These are phyloP conservation scores for Deinandra increscens DNA, from an alignment of 129 eudicot species.

Conservation along the genomic window DNA sequence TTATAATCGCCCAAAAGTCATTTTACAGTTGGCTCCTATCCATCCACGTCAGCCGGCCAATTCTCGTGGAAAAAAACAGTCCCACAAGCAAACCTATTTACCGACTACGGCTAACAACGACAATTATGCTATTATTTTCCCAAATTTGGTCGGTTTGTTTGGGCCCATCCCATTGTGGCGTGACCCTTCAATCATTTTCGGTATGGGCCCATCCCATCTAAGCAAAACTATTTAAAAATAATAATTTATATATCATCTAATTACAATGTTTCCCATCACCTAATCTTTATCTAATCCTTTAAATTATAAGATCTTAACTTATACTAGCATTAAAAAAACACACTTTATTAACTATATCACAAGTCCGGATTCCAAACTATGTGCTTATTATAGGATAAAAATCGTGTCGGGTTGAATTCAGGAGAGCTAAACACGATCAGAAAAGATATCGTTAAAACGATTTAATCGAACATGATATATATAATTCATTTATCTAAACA, in stretches of 20 bases:
- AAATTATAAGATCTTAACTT: neutral
- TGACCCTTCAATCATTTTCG: conserved; percentile 7
- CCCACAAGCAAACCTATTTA: neutral
- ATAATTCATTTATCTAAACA: too few species aligned
- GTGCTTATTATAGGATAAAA: too few species aligned
- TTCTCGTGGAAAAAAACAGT: neutral
- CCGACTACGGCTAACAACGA: conserved; percentile 30
- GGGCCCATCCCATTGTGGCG: conserved; percentile 17
- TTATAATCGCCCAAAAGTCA: too few species aligned
- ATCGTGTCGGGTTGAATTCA: too few species aligned
- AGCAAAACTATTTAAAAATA: neutral
- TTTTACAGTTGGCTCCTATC: neutral
- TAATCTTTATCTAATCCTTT: neutral
- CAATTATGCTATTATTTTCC: conserved; percentile 12
- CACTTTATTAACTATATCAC: neutral
- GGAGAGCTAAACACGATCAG: too few species aligned
- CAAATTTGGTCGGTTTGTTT: conserved; percentile 26
- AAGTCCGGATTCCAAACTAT: neutral
- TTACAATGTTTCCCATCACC: neutral
- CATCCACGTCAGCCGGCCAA: conserved; percentile 7
- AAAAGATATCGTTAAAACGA: neutral
- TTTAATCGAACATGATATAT: neutral
- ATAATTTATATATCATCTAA: neutral
- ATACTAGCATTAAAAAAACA: neutral
- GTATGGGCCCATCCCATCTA: neutral